Conservation (phyloP, 768 basidiomycete species). For the Tylopilus vinaceipallidus region DNA sequence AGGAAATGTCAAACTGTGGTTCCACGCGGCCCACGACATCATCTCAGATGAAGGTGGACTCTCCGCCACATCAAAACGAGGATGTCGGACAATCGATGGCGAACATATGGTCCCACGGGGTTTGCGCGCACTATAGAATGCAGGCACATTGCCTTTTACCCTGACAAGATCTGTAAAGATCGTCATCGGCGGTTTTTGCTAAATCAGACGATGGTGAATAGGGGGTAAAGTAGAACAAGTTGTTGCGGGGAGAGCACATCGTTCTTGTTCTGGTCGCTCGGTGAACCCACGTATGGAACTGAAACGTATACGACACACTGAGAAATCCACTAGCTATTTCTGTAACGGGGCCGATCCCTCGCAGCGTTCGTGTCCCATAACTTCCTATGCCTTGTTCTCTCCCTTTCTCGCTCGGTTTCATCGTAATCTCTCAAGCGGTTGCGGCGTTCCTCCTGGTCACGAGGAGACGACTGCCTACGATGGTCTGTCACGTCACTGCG, state of each 20-base stretch:
- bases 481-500: slow-evolving; percentile 15
- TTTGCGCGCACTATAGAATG: slow-evolving; percentile 9
- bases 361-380: slow-evolving; percentile 50
- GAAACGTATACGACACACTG: slow-evolving; percentile 8
- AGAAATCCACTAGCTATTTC: slow-evolving; percentile 15
- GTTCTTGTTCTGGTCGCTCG: slow-evolving; percentile 2
- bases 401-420: slow-evolving; percentile 26
- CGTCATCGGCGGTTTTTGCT: slow-evolving; percentile 11
- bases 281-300: slow-evolving; percentile 5
- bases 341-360: slow-evolving; percentile 35
- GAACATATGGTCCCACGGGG: slow-evolving; percentile 13
- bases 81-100: slow-evolving; percentile 7
- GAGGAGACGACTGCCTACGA: slow-evolving; percentile 33
- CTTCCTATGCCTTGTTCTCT: slow-evolving; percentile 45
- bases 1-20: slow-evolving; percentile 6
- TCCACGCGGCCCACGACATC: background rate
- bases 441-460: slow-evolving; percentile 17
- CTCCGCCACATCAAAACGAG: slow-evolving; percentile 24
- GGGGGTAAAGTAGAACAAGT: slow-evolving; percentile 4
- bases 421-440: slow-evolving; percentile 26
- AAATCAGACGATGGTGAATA: slow-evolving; percentile 9
- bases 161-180: slow-evolving; percentile 17
- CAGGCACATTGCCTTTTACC: slow-evolving; percentile 19
- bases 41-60: slow-evolving; percentile 2
- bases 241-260: slow-evolving; percentile 1